A percentile compares a stretch with the other conserved stretches of the same genome.
phyloP scores from a whole-genome alignment of 192 early-diverging fungal genomes.

The Dimargaris verticillata region DNA sequence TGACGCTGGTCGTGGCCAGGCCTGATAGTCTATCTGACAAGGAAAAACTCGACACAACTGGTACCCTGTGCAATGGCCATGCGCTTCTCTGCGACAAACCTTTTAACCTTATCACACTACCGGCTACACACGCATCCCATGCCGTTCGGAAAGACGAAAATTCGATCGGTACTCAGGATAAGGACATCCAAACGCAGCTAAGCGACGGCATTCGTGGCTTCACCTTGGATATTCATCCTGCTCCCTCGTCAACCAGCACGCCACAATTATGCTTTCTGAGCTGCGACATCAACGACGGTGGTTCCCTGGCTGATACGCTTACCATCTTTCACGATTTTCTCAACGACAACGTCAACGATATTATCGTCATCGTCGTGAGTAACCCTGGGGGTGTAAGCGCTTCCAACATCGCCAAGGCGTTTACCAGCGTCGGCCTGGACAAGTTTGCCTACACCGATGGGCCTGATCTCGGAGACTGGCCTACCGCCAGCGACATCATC shows the following conservation, averaged over 20 bases:
- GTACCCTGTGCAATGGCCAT: slow-evolving; percentile 44
- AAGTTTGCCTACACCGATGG: slow-evolving; percentile 24
- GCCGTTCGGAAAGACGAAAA: slow-evolving; percentile 25
- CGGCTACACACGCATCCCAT: slow-evolving; percentile 62
- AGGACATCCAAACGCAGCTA: slow-evolving; percentile 43
- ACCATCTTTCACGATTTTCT: slow-evolving; percentile 36
- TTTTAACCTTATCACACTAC: slow-evolving; percentile 43
- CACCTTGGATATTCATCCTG: slow-evolving; percentile 44
- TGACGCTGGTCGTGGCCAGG: neutral
- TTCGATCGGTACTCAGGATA: slow-evolving; percentile 49
- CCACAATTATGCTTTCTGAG: slow-evolving; percentile 42
- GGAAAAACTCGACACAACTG: neutral
- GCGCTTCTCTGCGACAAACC: slow-evolving; percentile 40
- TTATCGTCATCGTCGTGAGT: slow-evolving; percentile 60
- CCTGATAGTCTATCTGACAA: neutral
- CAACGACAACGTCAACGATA: slow-evolving; percentile 47
- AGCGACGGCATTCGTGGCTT: slow-evolving; percentile 55
- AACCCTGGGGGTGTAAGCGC: slow-evolving; percentile 36
- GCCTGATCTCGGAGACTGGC: slow-evolving; percentile 32
- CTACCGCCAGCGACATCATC: slow-evolving; percentile 50
- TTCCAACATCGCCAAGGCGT: slow-evolving; percentile 30
- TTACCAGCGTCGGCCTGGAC: slow-evolving; percentile 30
- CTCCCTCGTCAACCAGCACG: neutral
- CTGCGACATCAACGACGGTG: slow-evolving; percentile 43
- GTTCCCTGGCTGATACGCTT: slow-evolving; percentile 36